Conservation (phyloP, 208 protist genomes). For the Endotrypanum monterogeii region DNA sequence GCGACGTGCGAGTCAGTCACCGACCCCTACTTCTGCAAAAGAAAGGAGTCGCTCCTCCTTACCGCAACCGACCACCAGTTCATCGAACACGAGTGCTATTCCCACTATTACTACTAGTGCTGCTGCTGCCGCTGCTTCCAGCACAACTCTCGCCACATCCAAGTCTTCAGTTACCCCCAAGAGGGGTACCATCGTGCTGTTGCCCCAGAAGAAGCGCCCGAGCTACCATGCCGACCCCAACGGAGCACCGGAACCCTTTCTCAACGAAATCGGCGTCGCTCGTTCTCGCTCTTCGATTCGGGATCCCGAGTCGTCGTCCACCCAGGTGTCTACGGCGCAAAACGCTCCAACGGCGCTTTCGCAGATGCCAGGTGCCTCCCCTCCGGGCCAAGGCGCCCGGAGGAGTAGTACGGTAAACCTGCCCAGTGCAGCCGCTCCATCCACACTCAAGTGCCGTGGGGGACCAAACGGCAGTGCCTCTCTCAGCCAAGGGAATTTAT, state of each 20-base stretch:
- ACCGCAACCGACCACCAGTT: not conserved
- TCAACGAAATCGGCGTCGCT: not conserved
- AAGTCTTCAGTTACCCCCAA: not conserved
- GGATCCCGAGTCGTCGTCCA: not conserved
- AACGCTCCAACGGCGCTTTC: slow-evolving; percentile 18
- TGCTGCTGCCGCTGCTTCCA: slow-evolving; percentile 3
- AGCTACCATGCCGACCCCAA: slow-evolving; percentile 29
- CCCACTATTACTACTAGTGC: not conserved
- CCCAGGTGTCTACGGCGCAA: slow-evolving; percentile 3
- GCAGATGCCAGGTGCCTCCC: not conserved
- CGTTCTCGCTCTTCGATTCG: not conserved
- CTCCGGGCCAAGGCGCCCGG: not conserved
- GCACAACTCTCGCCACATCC: not conserved
- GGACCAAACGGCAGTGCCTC: not conserved
- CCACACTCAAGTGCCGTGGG: not conserved
- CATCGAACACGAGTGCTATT: not conserved
- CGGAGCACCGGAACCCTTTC: not conserved
- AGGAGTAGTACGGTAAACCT: slow-evolving; percentile 2
- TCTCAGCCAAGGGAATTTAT: not conserved
- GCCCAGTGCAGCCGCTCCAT: not conserved
- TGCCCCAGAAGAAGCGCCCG: slow-evolving; percentile 19
- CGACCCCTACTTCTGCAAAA: slow-evolving; percentile 23
- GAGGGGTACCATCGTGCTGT: slow-evolving; percentile 5
- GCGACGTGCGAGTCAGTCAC: slow-evolving; percentile 59
- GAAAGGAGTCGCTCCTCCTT: slow-evolving; percentile 4